These are phyloP conservation scores for Hylodesmum podocarpum DNA, from an alignment of 306 rosid species.

Conservation along the genomic window DNA sequence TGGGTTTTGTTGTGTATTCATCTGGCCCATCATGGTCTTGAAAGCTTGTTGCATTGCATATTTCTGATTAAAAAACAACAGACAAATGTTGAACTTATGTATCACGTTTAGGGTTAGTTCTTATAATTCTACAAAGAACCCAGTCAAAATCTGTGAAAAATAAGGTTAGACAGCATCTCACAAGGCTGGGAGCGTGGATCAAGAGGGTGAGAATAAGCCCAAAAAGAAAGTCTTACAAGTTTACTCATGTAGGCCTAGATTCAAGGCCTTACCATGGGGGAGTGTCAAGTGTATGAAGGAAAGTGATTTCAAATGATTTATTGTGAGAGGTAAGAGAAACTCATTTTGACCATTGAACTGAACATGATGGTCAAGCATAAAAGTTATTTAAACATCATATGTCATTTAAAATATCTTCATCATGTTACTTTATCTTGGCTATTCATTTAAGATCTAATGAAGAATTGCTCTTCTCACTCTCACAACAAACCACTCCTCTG, in stretches of 20 bases:
- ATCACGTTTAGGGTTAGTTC: slow-evolving; percentile 12
- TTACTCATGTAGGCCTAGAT: too few relatives aligned
- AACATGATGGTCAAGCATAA: neutral
- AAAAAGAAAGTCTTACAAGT: neutral
- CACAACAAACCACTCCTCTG: neutral
- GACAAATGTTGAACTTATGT: slow-evolving; percentile 9
- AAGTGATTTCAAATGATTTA: too few relatives aligned
- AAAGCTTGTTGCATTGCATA: slow-evolving; percentile 99
- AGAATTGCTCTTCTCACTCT: neutral
- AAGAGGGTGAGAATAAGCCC: neutral
- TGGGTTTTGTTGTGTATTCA: slow-evolving; percentile 71
- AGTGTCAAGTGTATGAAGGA: too few relatives aligned
- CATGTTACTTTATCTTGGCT: neutral
- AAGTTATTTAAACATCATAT: neutral
- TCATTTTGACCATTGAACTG: neutral
- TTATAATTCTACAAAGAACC: neutral
- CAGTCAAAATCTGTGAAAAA: slow-evolving; percentile 3
- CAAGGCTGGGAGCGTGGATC: neutral
- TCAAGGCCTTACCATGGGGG: too few relatives aligned
- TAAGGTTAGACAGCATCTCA: slow-evolving; percentile 18
- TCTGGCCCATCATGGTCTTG: slow-evolving; percentile 91
- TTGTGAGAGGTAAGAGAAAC: neutral
- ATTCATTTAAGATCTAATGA: neutral
- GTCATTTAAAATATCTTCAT: neutral
- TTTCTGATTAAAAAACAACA: slow-evolving; percentile 53